These are phyloP conservation scores for Dactylellina drechsleri DNA, from an alignment of 2,329 filamentous ascomycete species.

Conservation along the genomic window DNA sequence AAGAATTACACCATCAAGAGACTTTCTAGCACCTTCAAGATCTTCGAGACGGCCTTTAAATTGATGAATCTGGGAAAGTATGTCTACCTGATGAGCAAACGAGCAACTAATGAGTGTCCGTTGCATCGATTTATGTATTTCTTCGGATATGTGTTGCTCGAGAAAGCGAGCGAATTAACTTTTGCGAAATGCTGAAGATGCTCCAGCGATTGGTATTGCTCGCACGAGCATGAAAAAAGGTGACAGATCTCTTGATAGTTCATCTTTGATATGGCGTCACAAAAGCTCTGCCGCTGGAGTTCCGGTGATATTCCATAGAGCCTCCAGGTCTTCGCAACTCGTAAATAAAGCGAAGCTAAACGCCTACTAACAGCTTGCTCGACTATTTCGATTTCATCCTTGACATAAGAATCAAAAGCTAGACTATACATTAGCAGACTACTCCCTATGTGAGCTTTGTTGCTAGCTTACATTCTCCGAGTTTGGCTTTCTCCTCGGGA, in stretches of 20 bases:
- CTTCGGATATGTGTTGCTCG: not conserved
- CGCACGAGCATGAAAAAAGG: not conserved
- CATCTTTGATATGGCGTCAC: not conserved
- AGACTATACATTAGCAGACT: not conserved
- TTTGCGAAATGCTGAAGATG: constrained; percentile 4
- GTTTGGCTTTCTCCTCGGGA: not conserved
- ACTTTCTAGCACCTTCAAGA: not conserved
- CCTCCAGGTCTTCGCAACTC: constrained; percentile 8
- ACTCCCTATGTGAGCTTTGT: not conserved
- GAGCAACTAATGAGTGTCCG: constrained; percentile 4
- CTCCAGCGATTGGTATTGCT: not conserved
- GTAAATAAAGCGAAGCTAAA: not conserved
- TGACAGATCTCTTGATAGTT: constrained; percentile 3
- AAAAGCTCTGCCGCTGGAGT: not conserved
- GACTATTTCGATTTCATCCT: not conserved
- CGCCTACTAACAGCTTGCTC: not conserved
- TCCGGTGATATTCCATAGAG: constrained; percentile 4
- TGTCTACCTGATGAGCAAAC: not conserved
- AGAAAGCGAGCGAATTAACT: constrained; percentile 5
- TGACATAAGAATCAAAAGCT: not conserved
- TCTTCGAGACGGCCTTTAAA: not conserved
- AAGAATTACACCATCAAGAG: not conserved
- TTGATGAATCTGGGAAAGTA: not conserved
- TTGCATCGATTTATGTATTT: not conserved
- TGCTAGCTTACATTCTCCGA: not conserved